phyloP scores from a whole-genome alignment of 192 early-diverging fungal species.

The Geranomyces michiganensis region DNA sequence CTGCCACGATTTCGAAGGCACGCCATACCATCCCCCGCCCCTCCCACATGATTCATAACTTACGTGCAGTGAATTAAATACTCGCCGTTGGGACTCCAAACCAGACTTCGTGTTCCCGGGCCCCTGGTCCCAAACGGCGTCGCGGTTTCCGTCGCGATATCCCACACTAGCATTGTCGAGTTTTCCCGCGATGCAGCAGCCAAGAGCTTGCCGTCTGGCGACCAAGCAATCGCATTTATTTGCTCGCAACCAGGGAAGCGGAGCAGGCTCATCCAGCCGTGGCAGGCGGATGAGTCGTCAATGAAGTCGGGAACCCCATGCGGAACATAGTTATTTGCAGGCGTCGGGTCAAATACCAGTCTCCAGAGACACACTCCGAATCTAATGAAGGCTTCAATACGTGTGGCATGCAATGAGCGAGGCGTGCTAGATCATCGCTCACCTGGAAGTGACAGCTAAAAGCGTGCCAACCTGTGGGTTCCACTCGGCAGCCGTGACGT shows the following conservation, averaged over 20 bases:
- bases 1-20: not conserved
- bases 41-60: not conserved
- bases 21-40: not conserved
- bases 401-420: not conserved
- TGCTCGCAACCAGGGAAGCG: conserved; percentile 37
- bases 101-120: conserved; percentile 38
- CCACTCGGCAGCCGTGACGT: conserved; percentile 59
- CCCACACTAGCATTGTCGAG: conserved; percentile 50
- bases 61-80: conserved; percentile 49
- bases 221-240: conserved; percentile 46
- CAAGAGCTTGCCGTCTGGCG: conserved; percentile 50
- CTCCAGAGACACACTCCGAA: conserved; percentile 59
- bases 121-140: conserved; percentile 41
- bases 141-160: conserved; percentile 39
- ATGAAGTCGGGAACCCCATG: conserved; percentile 5
- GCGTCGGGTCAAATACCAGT: conserved; percentile 16
- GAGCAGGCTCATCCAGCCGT: conserved; percentile 49
- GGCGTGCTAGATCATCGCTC: not conserved
- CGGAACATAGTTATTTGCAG: not conserved
- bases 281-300: conserved; percentile 4
- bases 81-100: conserved; percentile 59
- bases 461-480: conserved; percentile 37
- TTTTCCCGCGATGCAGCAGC: conserved; percentile 41
- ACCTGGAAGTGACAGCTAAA: conserved; percentile 56
- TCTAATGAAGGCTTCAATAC: conserved; percentile 16